phyloP scores from a whole-genome alignment of 208 protist species.

The Acanthamoeba royreba region DNA sequence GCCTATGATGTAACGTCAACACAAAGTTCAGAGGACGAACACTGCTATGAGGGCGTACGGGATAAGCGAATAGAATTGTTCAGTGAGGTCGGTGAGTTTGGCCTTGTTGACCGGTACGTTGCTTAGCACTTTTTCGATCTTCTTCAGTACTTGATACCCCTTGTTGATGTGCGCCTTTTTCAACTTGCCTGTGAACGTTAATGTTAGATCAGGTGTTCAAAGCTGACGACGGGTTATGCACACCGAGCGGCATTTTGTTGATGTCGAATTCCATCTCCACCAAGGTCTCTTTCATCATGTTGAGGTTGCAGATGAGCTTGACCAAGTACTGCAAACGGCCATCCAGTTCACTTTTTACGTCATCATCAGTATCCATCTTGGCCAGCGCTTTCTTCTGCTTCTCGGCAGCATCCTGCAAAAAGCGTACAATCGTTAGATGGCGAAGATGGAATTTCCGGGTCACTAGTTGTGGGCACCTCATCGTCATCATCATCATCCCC shows the following conservation, averaged over 20 bases:
- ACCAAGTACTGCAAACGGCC: constrained; percentile 43
- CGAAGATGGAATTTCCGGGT: neutral
- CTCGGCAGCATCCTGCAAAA: neutral
- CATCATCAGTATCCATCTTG: neutral
- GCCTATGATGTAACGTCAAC: neutral
- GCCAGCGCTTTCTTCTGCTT: constrained; percentile 59
- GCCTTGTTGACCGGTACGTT: neutral
- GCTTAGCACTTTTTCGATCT: constrained; percentile 37
- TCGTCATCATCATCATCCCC: constrained; percentile 13
- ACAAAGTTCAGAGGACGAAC: neutral
- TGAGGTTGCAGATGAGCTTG: constrained; percentile 53
- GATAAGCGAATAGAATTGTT: constrained; percentile 66
- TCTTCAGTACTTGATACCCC: constrained; percentile 50
- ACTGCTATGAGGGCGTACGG: constrained; percentile 23
- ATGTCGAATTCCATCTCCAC: constrained; percentile 66
- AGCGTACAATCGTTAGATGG: too few relatives aligned
- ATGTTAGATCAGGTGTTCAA: neutral
- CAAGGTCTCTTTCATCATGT: constrained; percentile 35
- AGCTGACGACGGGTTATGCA: too few relatives aligned
- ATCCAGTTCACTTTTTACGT: neutral
- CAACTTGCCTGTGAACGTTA: constrained; percentile 49
- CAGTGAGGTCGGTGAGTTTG: constrained; percentile 40
- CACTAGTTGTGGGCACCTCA: too few relatives aligned
- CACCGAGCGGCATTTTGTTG: constrained; percentile 66
- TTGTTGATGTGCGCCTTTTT: constrained; percentile 68